phyloP scores from a whole-genome alignment of 306 rosid genomes.

The Dryas drummondii region DNA sequence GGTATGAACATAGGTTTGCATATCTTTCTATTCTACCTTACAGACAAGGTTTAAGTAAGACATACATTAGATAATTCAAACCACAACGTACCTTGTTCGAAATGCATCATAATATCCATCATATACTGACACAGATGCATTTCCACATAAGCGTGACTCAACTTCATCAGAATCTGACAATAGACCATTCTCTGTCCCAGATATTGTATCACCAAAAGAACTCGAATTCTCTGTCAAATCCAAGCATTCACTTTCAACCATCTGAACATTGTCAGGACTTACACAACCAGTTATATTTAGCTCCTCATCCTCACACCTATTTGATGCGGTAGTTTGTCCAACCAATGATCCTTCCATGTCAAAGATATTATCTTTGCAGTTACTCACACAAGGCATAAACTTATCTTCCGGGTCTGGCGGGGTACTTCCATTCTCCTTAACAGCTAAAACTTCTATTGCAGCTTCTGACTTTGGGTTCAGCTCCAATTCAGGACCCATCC shows the following conservation, averaged over 20 bases:
- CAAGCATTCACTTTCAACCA: conserved; percentile 29
- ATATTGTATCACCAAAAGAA: conserved; percentile 68
- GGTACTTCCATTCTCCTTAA: conserved; percentile 33
- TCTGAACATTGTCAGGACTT: conserved; percentile 28
- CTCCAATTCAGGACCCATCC: conserved; percentile 55
- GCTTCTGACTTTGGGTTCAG: conserved; percentile 34
- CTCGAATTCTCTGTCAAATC: conserved; percentile 61
- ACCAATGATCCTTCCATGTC: conserved; percentile 25
- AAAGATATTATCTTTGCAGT: conserved; percentile 25
- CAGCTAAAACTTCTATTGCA: conserved; percentile 31
- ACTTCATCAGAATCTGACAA: conserved; percentile 55
- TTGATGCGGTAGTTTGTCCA: conserved; percentile 21
- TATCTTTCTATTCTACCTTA: background rate
- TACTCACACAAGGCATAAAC: conserved; percentile 31
- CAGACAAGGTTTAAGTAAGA: conserved; percentile 14
- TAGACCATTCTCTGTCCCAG: conserved; percentile 41
- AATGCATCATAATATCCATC: conserved; percentile 37
- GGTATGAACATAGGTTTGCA: background rate
- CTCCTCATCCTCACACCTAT: conserved; percentile 44
- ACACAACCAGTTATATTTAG: conserved; percentile 40
- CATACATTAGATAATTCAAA: conserved; percentile 6
- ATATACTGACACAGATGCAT: conserved; percentile 30
- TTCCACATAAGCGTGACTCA: conserved; percentile 37
- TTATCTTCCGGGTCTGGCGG: conserved; percentile 18
- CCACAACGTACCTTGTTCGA: conserved; percentile 45